Evolutionary conservation across 345 rosid genomes (phyloP).

Genomic region (Eucalyptus pumila): DNA sequence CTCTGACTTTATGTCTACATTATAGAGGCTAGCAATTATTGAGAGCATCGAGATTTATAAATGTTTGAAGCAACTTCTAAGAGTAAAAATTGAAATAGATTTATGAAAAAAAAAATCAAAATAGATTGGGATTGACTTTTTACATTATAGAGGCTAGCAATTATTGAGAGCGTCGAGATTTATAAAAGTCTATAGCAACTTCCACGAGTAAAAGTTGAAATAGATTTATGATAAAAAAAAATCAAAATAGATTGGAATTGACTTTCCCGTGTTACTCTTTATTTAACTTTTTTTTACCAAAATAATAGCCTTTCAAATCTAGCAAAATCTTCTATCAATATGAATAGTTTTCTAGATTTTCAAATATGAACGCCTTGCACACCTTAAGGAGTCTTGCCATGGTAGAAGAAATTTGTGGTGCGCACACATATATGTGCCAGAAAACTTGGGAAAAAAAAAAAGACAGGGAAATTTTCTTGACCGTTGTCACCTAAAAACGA

Average conservation of each 20-base stretch:
- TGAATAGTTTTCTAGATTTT: neutral
- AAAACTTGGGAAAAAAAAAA: too few relatives aligned
- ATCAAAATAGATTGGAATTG: too few relatives aligned
- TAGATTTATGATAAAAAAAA: too few relatives aligned
- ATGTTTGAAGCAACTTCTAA: neutral
- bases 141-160: neutral
- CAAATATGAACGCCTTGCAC: neutral
- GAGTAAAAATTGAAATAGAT: neutral
- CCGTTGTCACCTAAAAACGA: accelerated
- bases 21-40: neutral
- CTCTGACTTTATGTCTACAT: neutral
- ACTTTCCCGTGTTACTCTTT: too few relatives aligned
- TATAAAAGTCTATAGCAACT: neutral
- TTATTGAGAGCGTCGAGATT: neutral
- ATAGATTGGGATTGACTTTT: too few relatives aligned
- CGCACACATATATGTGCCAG: neutral
- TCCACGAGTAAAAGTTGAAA: neutral
- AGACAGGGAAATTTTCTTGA: too few relatives aligned
- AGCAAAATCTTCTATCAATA: neutral
- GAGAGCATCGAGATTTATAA: neutral
- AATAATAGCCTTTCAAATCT: too few relatives aligned
- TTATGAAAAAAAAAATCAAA: neutral
- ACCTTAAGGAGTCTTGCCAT: neutral
- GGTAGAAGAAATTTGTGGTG: neutral
- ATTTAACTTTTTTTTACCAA: too few relatives aligned